Evolutionary conservation across 345 rosid species (phyloP).

Genomic region (Leavenworthia alabamica): DNA sequence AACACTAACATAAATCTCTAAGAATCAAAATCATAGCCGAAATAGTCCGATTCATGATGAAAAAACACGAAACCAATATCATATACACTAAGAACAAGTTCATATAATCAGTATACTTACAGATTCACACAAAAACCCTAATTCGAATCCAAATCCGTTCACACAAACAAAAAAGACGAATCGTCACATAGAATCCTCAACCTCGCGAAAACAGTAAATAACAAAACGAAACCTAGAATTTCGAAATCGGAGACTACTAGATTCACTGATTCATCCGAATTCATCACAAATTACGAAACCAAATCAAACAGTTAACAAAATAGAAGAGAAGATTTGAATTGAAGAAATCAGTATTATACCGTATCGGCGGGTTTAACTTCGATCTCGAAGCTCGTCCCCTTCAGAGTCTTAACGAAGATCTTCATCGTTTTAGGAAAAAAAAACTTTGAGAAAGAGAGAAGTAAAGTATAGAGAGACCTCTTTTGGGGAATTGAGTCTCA

Average conservation of each 20-base stretch:
- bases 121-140: conserved; percentile 23
- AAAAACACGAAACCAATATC: neutral
- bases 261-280: neutral
- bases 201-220: neutral
- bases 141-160: neutral
- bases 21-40: neutral
- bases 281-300: conserved; percentile 10
- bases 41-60: neutral
- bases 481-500: conserved; percentile 13
- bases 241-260: conserved; percentile 13
- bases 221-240: conserved; percentile 12
- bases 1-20: neutral
- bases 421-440: conserved; percentile 43
- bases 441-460: conserved; percentile 18
- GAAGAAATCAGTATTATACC: conserved; percentile 25
- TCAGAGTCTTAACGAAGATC: conserved; percentile 70
- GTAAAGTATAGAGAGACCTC: conserved; percentile 25
- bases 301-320: conserved; percentile 13
- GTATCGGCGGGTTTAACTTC: conserved; percentile 57
- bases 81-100: conserved; percentile 8
- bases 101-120: neutral
- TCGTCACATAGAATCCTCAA: neutral
- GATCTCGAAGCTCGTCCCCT: conserved; percentile 61
- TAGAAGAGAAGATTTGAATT: neutral
- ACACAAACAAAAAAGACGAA: neutral